Evolutionary conservation across 2,329 filamentous ascomycete genomes (phyloP).

Genomic region (Penicillium sclerotiorum): DNA sequence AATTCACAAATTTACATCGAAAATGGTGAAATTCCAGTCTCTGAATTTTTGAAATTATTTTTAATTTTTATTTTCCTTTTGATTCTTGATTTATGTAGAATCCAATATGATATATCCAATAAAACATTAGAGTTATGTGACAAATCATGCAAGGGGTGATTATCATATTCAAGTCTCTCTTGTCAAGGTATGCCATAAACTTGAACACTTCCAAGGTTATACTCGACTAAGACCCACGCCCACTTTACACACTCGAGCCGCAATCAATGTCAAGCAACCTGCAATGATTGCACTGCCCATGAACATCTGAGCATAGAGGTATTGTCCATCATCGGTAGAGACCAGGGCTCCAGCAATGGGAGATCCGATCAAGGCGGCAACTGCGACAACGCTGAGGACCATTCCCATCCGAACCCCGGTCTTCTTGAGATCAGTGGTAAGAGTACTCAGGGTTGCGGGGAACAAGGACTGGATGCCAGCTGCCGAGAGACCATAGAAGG

Average conservation of each 20-base stretch:
- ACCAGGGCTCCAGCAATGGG: slow-evolving; percentile 59
- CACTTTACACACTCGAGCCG: slow-evolving; percentile 42
- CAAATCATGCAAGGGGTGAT: not conserved
- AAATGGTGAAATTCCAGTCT: too few relatives aligned
- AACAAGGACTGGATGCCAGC: slow-evolving; percentile 69
- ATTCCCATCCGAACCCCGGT: slow-evolving; percentile 61
- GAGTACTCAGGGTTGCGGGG: slow-evolving; percentile 61
- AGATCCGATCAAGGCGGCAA: slow-evolving; percentile 57
- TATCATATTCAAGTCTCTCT: not conserved
- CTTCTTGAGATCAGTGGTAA: slow-evolving; percentile 57
- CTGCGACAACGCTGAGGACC: slow-evolving; percentile 57
- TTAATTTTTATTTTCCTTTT: too few relatives aligned
- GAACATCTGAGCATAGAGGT: slow-evolving; percentile 57
- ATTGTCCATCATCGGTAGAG: slow-evolving; percentile 47
- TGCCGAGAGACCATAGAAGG: slow-evolving; percentile 65
- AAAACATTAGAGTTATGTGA: too few relatives aligned
- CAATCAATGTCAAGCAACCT: slow-evolving; percentile 47
- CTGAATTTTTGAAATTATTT: too few relatives aligned
- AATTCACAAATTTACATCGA: too few relatives aligned
- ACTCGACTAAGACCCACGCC: slow-evolving; percentile 31
- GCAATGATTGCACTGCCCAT: slow-evolving; percentile 49
- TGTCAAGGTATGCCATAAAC: not conserved
- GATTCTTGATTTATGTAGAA: too few relatives aligned
- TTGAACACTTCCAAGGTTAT: not conserved
- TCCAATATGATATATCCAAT: too few relatives aligned